Base-by-base conservation (phyloP, 495 filamentous ascomycete genomes). In the Lepidopterella palustris region DNA sequence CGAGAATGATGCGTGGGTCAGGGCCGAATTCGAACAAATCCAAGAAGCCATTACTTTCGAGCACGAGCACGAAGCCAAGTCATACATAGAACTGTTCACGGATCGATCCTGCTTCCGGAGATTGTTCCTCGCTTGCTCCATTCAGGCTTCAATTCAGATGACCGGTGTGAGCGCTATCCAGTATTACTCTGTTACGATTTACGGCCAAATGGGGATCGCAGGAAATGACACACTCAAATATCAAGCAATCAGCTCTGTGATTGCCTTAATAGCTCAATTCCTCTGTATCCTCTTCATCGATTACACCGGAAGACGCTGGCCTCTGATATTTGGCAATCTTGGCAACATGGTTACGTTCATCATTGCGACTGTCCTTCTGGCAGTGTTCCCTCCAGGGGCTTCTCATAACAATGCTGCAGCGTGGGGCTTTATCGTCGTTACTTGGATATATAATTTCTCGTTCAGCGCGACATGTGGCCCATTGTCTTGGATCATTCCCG, bases 381-480 rank as follows among this genome's bases (percentile, higher is more conserved):
- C 84, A 20, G 62, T 71, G 26, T 87, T 83, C 71, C 85, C 84
- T 8, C 80, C 81, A 1, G 76, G 72, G 49, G 45, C 73, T 48
- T 70, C 71, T 11, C 74, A 73, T 53, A 85, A 83, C 70, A 70
- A 68, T 42, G 76, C 75, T 23, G 84, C 85, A n/a, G 78, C 82
- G 26, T 88, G 86, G 82, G 86, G 82, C 3, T 89, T 88, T 69
- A 88, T 88, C 61, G 80, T 87, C 57, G 82, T 84, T 53, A 87
- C 84, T 25, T 87, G 84, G 84, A 64, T 87, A 0, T 87, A 82
- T 73, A 87, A 88, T 67, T 82, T 87, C 73, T 81, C 77, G 23
- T 88, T 87, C 76, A 82, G 78, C 2, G 76, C 77, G 45, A 82
- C 83, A 13, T 84, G 81, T 54, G 85, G 85, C 20, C 84, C 85